These are phyloP conservation scores for Neurospora sp. DNA, from an alignment of 495 filamentous ascomycete genomes.

Conservation along the genomic window DNA sequence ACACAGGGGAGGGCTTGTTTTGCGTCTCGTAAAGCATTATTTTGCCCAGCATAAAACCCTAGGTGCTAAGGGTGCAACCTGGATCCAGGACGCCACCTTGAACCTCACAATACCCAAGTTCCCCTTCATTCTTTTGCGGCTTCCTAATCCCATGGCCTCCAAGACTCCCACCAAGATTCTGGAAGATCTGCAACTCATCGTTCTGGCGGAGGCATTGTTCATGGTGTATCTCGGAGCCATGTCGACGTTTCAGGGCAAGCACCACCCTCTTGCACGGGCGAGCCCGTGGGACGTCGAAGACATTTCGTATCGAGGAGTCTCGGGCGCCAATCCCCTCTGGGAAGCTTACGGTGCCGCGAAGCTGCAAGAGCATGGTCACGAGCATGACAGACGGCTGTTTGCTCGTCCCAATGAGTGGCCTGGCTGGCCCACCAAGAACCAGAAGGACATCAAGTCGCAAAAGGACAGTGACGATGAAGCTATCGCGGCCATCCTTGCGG, in stretches of 20 bases:
- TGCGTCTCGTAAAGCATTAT: background rate
- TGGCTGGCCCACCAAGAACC: background rate
- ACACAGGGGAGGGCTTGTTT: background rate
- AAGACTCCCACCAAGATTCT: background rate
- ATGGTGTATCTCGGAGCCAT: background rate
- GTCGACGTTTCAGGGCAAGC: background rate
- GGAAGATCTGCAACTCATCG: background rate
- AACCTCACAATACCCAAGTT: background rate
- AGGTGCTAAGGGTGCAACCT: background rate
- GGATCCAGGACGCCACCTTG: background rate
- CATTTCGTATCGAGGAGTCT: background rate
- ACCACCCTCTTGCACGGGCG: background rate
- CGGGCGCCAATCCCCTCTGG: background rate
- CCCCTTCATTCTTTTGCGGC: background rate
- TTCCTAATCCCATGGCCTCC: background rate
- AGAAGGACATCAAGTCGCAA: background rate
- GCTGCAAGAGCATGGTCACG: background rate
- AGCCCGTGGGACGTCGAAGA: background rate
- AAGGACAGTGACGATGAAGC: background rate
- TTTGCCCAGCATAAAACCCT: background rate
- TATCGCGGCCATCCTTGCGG: background rate
- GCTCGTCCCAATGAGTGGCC: background rate
- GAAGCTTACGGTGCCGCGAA: background rate
- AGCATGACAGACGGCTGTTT: background rate
- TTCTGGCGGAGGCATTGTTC: background rate